A percentile compares a stretch with the other conserved stretches of the same genome.
Conservation (phyloP, 2,329 filamentous ascomycete species). For the Neoscytalidium dimidiatum region DNA sequence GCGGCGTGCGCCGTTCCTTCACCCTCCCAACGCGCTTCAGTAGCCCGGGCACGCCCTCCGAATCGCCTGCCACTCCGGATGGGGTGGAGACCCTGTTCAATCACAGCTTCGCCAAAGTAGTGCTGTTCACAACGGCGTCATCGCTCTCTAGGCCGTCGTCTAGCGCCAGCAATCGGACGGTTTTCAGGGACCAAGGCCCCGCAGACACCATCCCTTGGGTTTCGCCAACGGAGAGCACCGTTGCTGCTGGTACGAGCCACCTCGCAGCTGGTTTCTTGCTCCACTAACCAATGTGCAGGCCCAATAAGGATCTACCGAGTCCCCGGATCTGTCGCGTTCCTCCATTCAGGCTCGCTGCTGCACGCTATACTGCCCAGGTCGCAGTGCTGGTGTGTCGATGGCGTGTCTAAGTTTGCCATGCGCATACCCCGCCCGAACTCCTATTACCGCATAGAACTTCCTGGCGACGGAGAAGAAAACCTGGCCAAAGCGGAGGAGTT, state of each 20-base stretch:
- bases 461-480: conserved; percentile 65
- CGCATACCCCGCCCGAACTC: conserved; percentile 74
- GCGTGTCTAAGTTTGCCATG: conserved; percentile 80
- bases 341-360: conserved; percentile 80
- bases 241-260: conserved; percentile 67
- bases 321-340: conserved; percentile 81
- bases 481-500: conserved; percentile 65
- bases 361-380: conserved; percentile 87
- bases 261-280: conserved; percentile 4
- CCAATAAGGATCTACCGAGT: conserved; percentile 82
- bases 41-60: conserved; percentile 29
- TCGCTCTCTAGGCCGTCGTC: conserved; percentile 36
- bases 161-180: conserved; percentile 30
- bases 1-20: conserved; percentile 46
- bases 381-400: conserved; percentile 92
- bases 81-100: conserved; percentile 71
- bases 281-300: conserved; percentile 47
- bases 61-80: conserved; percentile 40
- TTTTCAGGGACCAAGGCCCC: conserved; percentile 44
- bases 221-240: conserved; percentile 75
- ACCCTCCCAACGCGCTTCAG: conserved; percentile 48
- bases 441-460: conserved; percentile 89
- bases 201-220: conserved; percentile 71
- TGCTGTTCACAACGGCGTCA: conserved; percentile 57
- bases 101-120: conserved; percentile 72